phyloP scores from a whole-genome alignment of 495 filamentous ascomycete species.

The Hapsidospora chrysogenum region DNA sequence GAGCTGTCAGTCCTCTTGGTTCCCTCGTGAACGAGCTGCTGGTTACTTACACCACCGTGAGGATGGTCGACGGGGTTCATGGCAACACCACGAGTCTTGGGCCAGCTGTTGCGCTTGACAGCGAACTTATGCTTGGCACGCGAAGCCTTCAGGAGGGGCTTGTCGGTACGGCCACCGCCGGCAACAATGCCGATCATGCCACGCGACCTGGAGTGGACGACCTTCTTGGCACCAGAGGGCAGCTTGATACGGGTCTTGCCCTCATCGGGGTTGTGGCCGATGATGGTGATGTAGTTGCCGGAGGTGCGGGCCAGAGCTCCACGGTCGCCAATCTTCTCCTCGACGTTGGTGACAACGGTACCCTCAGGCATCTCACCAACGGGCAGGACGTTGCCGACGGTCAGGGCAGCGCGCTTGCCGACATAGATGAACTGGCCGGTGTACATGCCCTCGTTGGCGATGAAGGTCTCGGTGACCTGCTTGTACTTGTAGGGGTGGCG shows the following conservation, averaged over 20 bases:
- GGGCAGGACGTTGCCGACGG: slow-evolving; percentile 91
- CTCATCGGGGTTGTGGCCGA: slow-evolving; percentile 97
- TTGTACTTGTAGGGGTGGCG: slow-evolving; percentile 82
- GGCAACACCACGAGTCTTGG: slow-evolving; percentile 99
- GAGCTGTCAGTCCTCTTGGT: slow-evolving; percentile 14
- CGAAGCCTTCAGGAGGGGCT: slow-evolving; percentile 96
- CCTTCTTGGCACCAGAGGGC: slow-evolving; percentile 97
- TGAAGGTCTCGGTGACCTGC: slow-evolving; percentile 89
- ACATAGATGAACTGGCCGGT: slow-evolving; percentile 99
- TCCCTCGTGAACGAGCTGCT: not conserved
- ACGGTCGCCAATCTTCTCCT: slow-evolving; percentile 97
- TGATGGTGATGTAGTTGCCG: slow-evolving; percentile 97
- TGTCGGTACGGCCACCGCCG: slow-evolving; percentile 98
- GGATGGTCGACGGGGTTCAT: slow-evolving; percentile 99
- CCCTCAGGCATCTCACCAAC: slow-evolving; percentile 89
- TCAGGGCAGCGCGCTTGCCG: slow-evolving; percentile 92
- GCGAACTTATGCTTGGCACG: slow-evolving; percentile 99
- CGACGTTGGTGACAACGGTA: slow-evolving; percentile 96
- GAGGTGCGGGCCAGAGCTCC: slow-evolving; percentile 90
- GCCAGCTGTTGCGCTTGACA: slow-evolving; percentile 99
- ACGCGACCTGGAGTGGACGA: slow-evolving; percentile 74
- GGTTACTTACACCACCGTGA: slow-evolving; percentile 60
- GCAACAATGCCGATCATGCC: slow-evolving; percentile 99
- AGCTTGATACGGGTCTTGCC: slow-evolving; percentile 99
- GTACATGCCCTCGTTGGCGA: slow-evolving; percentile 99